Percentiles rank a stretch among this genome's conserved stretches.
These are phyloP conservation scores for Plasmopara halstedii DNA, from an alignment of 352 stramenopile species.

Conservation along the genomic window DNA sequence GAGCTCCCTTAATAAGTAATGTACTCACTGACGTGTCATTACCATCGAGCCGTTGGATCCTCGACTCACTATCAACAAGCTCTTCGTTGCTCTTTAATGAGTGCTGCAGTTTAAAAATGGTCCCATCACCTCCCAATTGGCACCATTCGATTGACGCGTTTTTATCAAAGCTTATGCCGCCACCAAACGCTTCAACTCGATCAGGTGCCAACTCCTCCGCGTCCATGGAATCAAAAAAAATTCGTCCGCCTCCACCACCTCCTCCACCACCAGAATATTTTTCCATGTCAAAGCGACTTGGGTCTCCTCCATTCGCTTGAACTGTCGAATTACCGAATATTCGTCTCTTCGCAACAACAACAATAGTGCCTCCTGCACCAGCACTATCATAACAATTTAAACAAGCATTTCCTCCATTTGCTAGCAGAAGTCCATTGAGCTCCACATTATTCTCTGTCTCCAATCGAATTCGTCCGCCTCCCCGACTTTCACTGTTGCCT, in stretches of 20 bases:
- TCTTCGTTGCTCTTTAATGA: slow-evolving; percentile 9
- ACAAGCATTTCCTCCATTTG: slow-evolving; percentile 54
- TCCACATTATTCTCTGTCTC: slow-evolving; percentile 25
- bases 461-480: slow-evolving; percentile 56
- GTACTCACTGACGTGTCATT: slow-evolving; percentile 22
- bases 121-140: slow-evolving; percentile 69
- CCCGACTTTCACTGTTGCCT: slow-evolving; percentile 46
- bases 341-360: slow-evolving; percentile 24
- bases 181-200: slow-evolving; percentile 44
- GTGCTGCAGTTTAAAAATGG: slow-evolving; percentile 57
- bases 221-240: slow-evolving; percentile 41
- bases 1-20: slow-evolving; percentile 51
- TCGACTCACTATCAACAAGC: slow-evolving; percentile 4
- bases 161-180: slow-evolving; percentile 23
- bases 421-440: slow-evolving; percentile 58
- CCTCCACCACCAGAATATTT: slow-evolving; percentile 35
- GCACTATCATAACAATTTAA: slow-evolving; percentile 50
- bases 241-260: slow-evolving; percentile 41
- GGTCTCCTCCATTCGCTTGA: slow-evolving; percentile 47
- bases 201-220: slow-evolving; percentile 31
- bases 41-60: background rate
- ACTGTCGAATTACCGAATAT: slow-evolving; percentile 38
- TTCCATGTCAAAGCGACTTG: slow-evolving; percentile 26
- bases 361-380: slow-evolving; percentile 40
- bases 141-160: slow-evolving; percentile 55